Percentiles rank a stretch among this genome's conserved stretches.
Conservation (phyloP, 805 yeast species). For the Maudiozyma barnettii region DNA sequence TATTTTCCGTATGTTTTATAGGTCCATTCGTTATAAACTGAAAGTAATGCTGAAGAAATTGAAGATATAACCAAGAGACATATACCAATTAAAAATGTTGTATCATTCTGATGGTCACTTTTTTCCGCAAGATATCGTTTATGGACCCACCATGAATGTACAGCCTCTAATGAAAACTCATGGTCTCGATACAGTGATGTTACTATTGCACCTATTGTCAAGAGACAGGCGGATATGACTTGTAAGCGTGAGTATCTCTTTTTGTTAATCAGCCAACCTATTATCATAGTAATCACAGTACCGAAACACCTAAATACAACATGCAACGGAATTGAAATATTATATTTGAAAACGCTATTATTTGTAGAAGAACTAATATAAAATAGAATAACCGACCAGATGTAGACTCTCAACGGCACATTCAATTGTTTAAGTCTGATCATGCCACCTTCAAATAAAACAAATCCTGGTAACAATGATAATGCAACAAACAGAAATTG, state of each 20-base stretch:
- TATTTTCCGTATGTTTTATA: conserved; percentile 42
- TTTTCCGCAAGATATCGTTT: neutral
- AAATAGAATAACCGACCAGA: conserved; percentile 40
- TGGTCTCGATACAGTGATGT: conserved; percentile 30
- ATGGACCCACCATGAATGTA: neutral
- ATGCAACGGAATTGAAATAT: conserved; percentile 57
- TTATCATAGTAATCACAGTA: conserved; percentile 48
- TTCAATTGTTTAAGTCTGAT: conserved; percentile 24
- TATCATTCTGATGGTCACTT: neutral
- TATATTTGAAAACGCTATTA: conserved; percentile 47
- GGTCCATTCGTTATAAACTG: conserved; percentile 46
- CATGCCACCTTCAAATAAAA: conserved; percentile 21
- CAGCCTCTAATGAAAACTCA: conserved; percentile 13
- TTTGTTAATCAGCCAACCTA: conserved; percentile 40
- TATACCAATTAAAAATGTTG: conserved; percentile 20
- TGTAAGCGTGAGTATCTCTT: conserved; percentile 40
- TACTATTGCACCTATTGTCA: conserved; percentile 48
- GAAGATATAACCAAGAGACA: conserved; percentile 31
- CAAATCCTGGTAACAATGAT: conserved; percentile 33
- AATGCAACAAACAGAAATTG: conserved; percentile 48
- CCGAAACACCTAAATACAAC: conserved; percentile 58
- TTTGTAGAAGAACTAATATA: conserved; percentile 44
- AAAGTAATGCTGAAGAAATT: conserved; percentile 47
- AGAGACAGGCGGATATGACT: conserved; percentile 39
- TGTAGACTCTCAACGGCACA: conserved; percentile 37